A percentile compares a stretch with the other conserved stretches of the same genome.
Conservation (phyloP, 495 filamentous ascomycete genomes). For the Thermothielavioides terrestris region DNA sequence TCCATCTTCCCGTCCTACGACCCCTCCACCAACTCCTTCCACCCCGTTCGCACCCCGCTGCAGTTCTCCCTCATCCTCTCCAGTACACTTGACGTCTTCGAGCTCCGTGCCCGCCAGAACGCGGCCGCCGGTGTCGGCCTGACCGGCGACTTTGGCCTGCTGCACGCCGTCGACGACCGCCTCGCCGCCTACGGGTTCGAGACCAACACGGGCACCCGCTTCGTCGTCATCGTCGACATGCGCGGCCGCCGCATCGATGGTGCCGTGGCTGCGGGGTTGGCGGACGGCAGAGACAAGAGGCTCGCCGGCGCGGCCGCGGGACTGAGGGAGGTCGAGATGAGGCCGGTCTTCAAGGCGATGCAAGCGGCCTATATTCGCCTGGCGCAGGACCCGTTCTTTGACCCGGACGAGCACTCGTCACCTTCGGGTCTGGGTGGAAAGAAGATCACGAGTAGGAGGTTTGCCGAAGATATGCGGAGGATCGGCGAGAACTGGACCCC, state of each 20-base stretch:
- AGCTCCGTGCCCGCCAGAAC: constrained; percentile 60
- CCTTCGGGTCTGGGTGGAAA: constrained; percentile 44
- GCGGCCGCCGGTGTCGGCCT: constrained; percentile 46
- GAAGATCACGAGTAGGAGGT: constrained; percentile 70
- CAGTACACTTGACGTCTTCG: constrained; percentile 87
- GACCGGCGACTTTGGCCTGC: constrained; percentile 75
- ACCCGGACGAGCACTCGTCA: constrained; percentile 73
- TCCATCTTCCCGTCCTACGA: constrained; percentile 72
- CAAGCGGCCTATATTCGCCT: constrained; percentile 85
- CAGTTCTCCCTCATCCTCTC: constrained; percentile 89
- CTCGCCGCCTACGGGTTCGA: constrained; percentile 89
- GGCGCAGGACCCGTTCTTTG: constrained; percentile 91
- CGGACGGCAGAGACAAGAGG: constrained; percentile 8
- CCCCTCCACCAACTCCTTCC: constrained; percentile 32
- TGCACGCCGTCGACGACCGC: constrained; percentile 88
- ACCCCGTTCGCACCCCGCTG: constrained; percentile 51
- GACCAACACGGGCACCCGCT: constrained; percentile 90
- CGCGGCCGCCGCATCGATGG: constrained; percentile 45
- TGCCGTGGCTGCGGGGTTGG: constrained; percentile 14
- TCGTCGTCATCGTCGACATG: constrained; percentile 84
- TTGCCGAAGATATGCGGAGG: constrained; percentile 70
- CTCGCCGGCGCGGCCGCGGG: constrained; percentile 34
- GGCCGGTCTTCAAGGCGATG: constrained; percentile 75
- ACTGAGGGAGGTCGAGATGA: constrained; percentile 74
- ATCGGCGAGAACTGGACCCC: constrained; percentile 69